Evolutionary conservation across 208 protist species (phyloP).

Genomic region (Trichomonas tenax): DNA sequence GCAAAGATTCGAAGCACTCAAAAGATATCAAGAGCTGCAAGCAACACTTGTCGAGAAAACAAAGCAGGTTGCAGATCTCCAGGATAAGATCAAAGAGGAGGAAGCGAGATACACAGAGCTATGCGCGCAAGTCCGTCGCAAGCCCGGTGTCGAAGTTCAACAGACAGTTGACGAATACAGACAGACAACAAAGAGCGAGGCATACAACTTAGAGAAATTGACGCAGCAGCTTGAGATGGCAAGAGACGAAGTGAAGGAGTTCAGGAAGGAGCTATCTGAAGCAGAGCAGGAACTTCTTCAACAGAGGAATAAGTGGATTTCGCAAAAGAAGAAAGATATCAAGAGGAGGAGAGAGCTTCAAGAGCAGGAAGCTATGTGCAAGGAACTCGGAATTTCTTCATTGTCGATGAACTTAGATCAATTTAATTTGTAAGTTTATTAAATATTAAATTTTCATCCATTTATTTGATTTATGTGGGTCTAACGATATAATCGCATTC

Average conservation of each 20-base stretch:
- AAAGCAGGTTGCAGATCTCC: neutral
- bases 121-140: neutral
- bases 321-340: neutral
- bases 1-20: neutral
- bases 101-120: neutral
- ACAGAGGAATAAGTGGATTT: neutral
- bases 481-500: neutral
- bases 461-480: neutral
- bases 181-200: neutral
- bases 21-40: neutral
- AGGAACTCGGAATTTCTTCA: neutral
- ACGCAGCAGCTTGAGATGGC: neutral
- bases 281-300: neutral
- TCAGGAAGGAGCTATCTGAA: neutral
- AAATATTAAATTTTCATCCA: neutral
- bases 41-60: neutral
- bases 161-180: neutral
- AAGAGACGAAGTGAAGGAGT: neutral
- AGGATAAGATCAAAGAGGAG: neutral
- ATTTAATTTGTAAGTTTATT: neutral
- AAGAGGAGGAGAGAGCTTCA: neutral
- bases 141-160: neutral
- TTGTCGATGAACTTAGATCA: neutral
- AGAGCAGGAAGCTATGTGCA: neutral
- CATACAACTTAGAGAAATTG: neutral